Evolutionary conservation across 805 yeast species (phyloP), one percentile per base, ranked within the genome.

Genomic region (Kazachstania kunashirensis): DNA sequence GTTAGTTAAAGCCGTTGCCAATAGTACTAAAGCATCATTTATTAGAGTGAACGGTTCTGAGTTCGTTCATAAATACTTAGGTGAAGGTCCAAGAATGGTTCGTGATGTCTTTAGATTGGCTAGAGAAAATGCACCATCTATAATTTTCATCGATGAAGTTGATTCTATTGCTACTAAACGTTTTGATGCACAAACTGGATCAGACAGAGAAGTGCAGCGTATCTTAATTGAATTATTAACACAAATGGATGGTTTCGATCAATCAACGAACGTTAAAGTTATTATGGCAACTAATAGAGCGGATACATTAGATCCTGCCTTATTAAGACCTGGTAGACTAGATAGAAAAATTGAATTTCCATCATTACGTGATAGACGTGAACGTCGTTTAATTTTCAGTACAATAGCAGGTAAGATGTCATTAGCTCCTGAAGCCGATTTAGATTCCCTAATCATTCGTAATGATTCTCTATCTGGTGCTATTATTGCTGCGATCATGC

Each of bases 1-100:
- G 97, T 73, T 92, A 57, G 99, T 92, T 33, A 92, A 92, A 63
- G 98, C 99, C 0, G 99, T 92, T 32, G 99, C 99, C 10, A 89
- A 92, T 63, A 78, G 89, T 39, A 81, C 97, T 3, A 84, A 95
- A 1, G 98, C 98, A 2, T 73, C 96, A 5, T 92, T 92, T 53
- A 92, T 92, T 49, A 83, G 97, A 60, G 95, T 92, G 21, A 92
- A 85, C 50, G 98, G 98, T 44, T 89, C 97, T 1, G 99, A 92
- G 61, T 92, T 92, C 55, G 98, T 92, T 38, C 98, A 92, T 60
- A 92, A 92, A 63, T 92, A 92, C 62, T 72, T 92, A 38, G 99
- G 99, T 60, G 99, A 92, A 68, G 98, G 99, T 54, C 97, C 99
- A 42, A 76, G 99, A 67, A 92, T 92, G 97, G 98, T 92, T 24